phyloP scores from a whole-genome alignment of 2,329 filamentous ascomycete species.

The Colletotrichum higginsianum region DNA sequence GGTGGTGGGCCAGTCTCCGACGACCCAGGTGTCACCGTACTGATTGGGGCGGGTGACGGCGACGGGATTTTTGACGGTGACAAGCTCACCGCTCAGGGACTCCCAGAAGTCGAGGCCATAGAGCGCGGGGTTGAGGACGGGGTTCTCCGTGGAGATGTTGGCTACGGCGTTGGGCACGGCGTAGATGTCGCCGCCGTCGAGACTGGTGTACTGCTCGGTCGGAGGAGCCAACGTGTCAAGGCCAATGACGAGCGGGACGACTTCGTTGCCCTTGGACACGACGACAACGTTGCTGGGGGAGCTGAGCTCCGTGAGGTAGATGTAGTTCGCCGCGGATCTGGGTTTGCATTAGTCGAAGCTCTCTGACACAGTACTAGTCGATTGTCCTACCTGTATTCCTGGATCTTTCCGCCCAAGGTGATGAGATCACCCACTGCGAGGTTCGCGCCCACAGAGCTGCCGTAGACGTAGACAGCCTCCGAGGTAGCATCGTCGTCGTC shows the following conservation, averaged over 20 bases:
- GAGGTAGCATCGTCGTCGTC: constrained; percentile 71
- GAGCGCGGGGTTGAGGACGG: constrained; percentile 69
- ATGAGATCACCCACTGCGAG: constrained; percentile 75
- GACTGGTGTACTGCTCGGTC: constrained; percentile 70
- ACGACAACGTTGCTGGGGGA: constrained; percentile 68
- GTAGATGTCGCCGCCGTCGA: constrained; percentile 78
- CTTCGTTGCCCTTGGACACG: constrained; percentile 66
- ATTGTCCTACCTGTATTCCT: constrained; percentile 65
- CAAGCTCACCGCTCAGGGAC: constrained; percentile 76
- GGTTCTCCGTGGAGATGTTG: constrained; percentile 72
- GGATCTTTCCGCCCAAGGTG: constrained; percentile 71
- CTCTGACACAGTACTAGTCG: background rate
- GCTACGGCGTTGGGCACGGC: constrained; percentile 74
- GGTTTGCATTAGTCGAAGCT: constrained; percentile 42
- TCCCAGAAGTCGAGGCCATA: constrained; percentile 85
- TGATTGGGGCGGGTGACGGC: constrained; percentile 73
- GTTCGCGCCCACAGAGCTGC: constrained; percentile 63
- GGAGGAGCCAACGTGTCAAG: constrained; percentile 70
- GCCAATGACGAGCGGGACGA: constrained; percentile 74
- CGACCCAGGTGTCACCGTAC: constrained; percentile 79
- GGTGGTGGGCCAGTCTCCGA: constrained; percentile 75
- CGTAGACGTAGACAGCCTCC: constrained; percentile 77
- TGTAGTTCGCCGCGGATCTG: constrained; percentile 68
- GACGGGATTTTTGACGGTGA: constrained; percentile 71
- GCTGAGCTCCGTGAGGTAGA: constrained; percentile 76